Conservation (phyloP, 2,329 filamentous ascomycete genomes). For the Zymoseptoria passerinii region DNA sequence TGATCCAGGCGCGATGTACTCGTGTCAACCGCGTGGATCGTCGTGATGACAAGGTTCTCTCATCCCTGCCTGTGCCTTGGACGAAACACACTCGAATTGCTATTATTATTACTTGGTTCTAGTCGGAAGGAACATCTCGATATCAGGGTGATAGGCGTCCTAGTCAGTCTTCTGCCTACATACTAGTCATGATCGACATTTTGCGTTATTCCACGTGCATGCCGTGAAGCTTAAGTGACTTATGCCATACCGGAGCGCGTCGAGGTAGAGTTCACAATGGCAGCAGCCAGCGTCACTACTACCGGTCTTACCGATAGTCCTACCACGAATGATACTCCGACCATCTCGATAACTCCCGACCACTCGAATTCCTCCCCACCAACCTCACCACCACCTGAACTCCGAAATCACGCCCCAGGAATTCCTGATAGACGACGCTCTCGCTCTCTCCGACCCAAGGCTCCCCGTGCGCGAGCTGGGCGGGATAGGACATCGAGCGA, state of each 20-base stretch:
- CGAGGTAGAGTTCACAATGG: not conserved
- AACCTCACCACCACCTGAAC: not conserved
- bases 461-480: not conserved
- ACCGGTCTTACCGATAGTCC: not conserved
- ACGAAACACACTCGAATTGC: not conserved
- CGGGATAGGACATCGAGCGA: conserved; percentile 5
- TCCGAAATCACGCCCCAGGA: conserved; percentile 24
- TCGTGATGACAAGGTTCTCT: not conserved
- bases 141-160: not conserved
- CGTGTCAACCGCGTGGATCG: not conserved
- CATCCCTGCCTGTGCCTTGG: not conserved
- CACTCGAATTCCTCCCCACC: not conserved
- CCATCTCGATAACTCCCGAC: not conserved
- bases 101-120: not conserved
- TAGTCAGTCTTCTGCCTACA: not conserved
- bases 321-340: too few relatives aligned
- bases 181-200: not conserved
- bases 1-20: not conserved
- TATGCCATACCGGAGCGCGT: not conserved
- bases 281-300: not conserved
- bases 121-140: too few relatives aligned
- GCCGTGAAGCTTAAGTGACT: not conserved
- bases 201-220: not conserved
- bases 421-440: conserved; percentile 23
- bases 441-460: conserved; percentile 15